Evolutionary conservation across 169 alveolate genomes (phyloP), one percentile per base, ranked within the genome.

Genomic region (Plasmodium berghei): DNA sequence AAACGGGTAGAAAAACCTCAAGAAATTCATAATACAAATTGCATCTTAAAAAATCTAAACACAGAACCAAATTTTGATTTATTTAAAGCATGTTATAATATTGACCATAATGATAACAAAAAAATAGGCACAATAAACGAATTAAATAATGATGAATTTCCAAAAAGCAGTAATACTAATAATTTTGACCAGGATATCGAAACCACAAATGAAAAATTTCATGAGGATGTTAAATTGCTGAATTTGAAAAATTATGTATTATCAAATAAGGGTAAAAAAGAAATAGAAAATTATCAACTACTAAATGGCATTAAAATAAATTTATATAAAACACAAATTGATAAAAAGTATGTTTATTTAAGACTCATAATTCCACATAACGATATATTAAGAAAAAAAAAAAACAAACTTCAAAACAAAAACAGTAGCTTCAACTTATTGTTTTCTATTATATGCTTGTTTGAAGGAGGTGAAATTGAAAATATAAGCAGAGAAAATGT

Each of bases 401-500:
- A 66, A 20, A 24, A 83, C 24, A 34, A 34, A 5, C 42, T 34
- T 34, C 42, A 34, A 34, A 34, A 34, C 42, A 34, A 34, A 34
- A 34, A 0, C 42, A 83, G 69, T 59, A 72, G 42, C 9, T 69
- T 67, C 20, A 28, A 61, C 20, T 67, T 83, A 67, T 67, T 83
- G 56, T 83, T 83, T 61, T 83, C 90, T 66, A 48, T 83, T 24
- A 83, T 83, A 22, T 89, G 94, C 18, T 71, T 95, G 94, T 94
- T 95, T 95, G 97, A 95, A 61, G 96, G 97, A 5, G 97, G 97
- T 9, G 96, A 96, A 48, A 83, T 95, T 70, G 97, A 95, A 28
- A 73, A 87, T 56, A 88, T 91, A 58, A 74, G 95, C 72, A 75
- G 97, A n/a, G 90, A 87, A 73, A 93, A 94, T 89, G 96, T 95